Base-by-base conservation (phyloP, 345 rosid genomes). In the Bruguiera parviflora region DNA sequence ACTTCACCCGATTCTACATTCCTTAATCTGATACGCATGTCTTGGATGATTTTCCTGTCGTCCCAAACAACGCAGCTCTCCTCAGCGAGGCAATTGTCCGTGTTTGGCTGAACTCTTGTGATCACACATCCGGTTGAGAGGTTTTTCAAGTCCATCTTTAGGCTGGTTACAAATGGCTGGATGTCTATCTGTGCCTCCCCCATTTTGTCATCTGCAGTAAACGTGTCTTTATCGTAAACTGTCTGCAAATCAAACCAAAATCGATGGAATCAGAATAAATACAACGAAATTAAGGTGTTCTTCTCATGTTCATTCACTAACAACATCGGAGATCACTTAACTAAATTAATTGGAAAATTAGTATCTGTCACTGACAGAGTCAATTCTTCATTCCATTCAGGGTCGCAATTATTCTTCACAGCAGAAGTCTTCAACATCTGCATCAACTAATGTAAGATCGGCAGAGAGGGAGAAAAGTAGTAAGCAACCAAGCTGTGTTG, bases 311-410 rank as follows among this genome's bases (percentile, higher is more conserved):
- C 25, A 31, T 32, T 6, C 16, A 29, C 11, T 1, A 2, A 22
- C 31, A 15, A 62, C 10, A 11, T n/a, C 43, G 6, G 32, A 25
- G 32, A 4, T 39, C 13, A 29, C 78, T 74, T 58, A 74, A 74
- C 82, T 5, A 78, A n/a, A 8, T 57, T 56, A 64, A 78, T 74
- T 21, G 75, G 78, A 67, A 25, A 51, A 21, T 71, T 52, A 56
- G 43, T 11, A 63, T 78, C 75, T 20, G 63, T 32, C 4, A 78
- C 58, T n/a, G 78, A 66, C 58, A 78, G 69, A 24, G 78, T 74
- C 25, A 78, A 65, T 31, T 74, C 82, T 31, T 78, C 78, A 6
- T 78, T 70, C 82, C 82, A 78, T 47, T 66, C 78, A 13, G 82
- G 82, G 58, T 70, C 66, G 70, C 78, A 69, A 49, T 52, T 70